phyloP scores from a whole-genome alignment of 768 basidiomycete genomes.

The Rhodocollybia butyracea region DNA sequence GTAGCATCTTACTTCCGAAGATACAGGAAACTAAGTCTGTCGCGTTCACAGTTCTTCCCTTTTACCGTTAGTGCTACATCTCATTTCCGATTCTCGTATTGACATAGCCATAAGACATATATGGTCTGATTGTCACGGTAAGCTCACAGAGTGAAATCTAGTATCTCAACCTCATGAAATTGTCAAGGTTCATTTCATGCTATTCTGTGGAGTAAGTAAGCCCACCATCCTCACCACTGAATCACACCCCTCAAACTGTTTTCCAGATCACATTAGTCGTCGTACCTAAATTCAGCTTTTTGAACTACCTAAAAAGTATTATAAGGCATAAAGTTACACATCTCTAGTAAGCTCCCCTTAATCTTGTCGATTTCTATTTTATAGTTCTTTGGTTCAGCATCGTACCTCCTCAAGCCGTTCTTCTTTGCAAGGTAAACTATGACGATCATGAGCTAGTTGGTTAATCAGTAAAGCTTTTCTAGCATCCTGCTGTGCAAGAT shows the following conservation, averaged over 20 bases:
- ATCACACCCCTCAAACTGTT: not conserved
- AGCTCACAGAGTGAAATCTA: no score
- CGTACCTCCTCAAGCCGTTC: constrained; percentile 64
- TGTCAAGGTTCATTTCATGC: no score
- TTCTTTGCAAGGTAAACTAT: constrained; percentile 56
- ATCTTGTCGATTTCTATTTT: not conserved
- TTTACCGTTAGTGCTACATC: no score
- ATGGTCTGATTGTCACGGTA: no score
- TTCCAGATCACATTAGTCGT: constrained; percentile 52
- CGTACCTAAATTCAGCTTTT: constrained; percentile 63
- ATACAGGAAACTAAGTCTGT: not conserved
- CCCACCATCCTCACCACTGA: not conserved
- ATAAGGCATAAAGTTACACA: constrained; percentile 52
- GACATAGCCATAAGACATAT: no score
- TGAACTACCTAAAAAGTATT: constrained; percentile 52
- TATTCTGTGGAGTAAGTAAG: no score
- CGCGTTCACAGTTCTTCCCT: no score
- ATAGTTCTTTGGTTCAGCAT: constrained; percentile 31
- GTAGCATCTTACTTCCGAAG: not conserved
- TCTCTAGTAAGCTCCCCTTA: constrained; percentile 40
- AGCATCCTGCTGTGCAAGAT: constrained; percentile 54
- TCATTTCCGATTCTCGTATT: no score
- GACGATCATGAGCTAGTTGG: not conserved
- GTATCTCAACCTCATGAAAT: no score
- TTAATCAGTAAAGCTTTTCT: not conserved